Evolutionary conservation across 306 rosid genomes (phyloP), one percentile per base, ranked within the genome.

Genomic region (Dalbergia cochinchinensis): DNA sequence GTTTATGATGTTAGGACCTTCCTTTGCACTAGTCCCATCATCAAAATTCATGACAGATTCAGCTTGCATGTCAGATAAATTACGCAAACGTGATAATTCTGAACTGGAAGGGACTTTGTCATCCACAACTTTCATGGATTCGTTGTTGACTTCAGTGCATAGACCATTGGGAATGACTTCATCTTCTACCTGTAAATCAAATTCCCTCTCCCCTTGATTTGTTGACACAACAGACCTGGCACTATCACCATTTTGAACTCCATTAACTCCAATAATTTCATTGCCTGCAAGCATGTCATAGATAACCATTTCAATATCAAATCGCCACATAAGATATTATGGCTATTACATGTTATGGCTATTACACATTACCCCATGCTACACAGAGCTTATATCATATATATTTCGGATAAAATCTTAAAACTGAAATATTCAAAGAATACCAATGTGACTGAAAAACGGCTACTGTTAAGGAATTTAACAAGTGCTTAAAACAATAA

Each of bases 221-320:
- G 57, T 50, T 69, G 58, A 64, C 69, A 31, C 53, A 78, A 39
- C 77, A 22, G 74, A 65, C 47, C 18, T 48, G 14, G n/a, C 47
- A 60, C 59, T 71, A 50, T 76, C 78, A 9, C 76, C 86, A 35
- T 78, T 79, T 80, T 77, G 81, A 77, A 47, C 85, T 66, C 37
- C 82, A 35, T 73, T 0, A 66, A 53, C 50, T 79, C 71, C 87
- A 77, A 64, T 83, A 42, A 59, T 73, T 66, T 82, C 77, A 73
- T 42, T 39, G 19, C 78, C 91, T 87, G 87, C 69, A 83, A 79
- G 35, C 35, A 78, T 51, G 66, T 4, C 65, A 75, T 11, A 79
- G 69, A 72, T 62, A 51, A 71, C 37, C 64, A 69, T 61, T 69
- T 82, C 66, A 82, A 57, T 69, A 57, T 55, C 9, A 78, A 57